A percentile compares a stretch with the other conserved stretches of the same genome.
Conservation (phyloP, 495 filamentous ascomycete species). For the Penicillium crystallinum region DNA sequence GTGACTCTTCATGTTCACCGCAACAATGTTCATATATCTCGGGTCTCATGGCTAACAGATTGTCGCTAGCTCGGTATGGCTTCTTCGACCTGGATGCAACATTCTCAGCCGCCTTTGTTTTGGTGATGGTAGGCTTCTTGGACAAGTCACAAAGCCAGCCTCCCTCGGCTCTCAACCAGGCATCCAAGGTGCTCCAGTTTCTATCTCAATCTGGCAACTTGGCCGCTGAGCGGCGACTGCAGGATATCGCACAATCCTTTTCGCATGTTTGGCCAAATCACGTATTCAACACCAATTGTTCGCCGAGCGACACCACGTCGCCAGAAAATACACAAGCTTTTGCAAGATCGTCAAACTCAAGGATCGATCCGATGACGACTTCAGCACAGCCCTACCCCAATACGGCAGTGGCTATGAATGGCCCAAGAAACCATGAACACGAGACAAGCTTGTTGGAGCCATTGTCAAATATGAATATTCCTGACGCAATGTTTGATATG, state of each 20-base stretch:
- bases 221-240: conserved; percentile 17
- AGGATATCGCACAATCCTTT: conserved; percentile 20
- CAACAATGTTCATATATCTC: no score
- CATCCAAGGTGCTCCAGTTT: conserved; percentile 16
- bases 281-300: background rate
- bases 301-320: background rate
- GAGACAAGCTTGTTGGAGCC: conserved; percentile 15
- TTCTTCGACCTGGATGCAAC: conserved; percentile 25
- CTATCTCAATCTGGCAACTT: conserved; percentile 15
- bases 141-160: conserved; percentile 7
- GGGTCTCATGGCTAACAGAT: background rate
- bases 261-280: conserved; percentile 16
- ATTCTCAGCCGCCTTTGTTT: conserved; percentile 23
- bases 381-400: background rate
- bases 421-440: background rate
- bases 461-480: conserved; percentile 5
- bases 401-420: background rate
- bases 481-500: conserved; percentile 12
- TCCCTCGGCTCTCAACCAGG: conserved; percentile 13
- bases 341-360: background rate
- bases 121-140: conserved; percentile 19
- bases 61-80: conserved; percentile 15
- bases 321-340: background rate
- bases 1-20: background rate
- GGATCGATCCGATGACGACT: background rate